Conservation (phyloP, 2,329 filamentous ascomycete species). For the Mariannaea sp. region DNA sequence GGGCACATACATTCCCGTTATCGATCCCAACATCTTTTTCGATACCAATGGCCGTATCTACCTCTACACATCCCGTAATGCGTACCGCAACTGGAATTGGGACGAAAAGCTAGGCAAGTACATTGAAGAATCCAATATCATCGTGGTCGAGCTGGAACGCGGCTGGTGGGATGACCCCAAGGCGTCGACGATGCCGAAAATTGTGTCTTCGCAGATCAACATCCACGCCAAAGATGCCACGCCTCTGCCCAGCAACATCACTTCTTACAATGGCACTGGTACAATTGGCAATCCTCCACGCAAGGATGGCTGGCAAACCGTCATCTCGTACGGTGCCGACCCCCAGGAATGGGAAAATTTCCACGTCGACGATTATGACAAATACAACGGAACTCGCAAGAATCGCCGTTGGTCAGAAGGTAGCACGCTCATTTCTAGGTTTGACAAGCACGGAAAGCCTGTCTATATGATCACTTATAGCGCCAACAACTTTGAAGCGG, state of each 20-base stretch:
- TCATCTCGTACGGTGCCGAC: constrained; percentile 44
- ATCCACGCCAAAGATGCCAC: constrained; percentile 37
- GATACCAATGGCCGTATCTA: constrained; percentile 46
- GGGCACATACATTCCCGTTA: constrained; percentile 45
- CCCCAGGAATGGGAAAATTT: constrained; percentile 45
- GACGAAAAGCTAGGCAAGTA: constrained; percentile 41
- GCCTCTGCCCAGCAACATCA: constrained; percentile 37
- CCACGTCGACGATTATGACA: constrained; percentile 42
- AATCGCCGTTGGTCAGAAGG: constrained; percentile 46
- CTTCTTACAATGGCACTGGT: constrained; percentile 43
- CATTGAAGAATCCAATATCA: constrained; percentile 46
- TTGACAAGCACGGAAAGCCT: constrained; percentile 29
- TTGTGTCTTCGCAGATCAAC: constrained; percentile 38
- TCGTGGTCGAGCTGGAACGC: constrained; percentile 43
- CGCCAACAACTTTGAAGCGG: constrained; percentile 44
- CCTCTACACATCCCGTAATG: constrained; percentile 43
- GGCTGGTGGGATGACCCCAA: constrained; percentile 44
- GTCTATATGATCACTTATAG: constrained; percentile 37
- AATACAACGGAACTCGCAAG: constrained; percentile 43
- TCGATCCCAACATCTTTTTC: constrained; percentile 56
- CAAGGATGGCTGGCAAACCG: constrained; percentile 45
- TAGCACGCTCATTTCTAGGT: constrained; percentile 39
- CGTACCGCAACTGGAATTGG: constrained; percentile 47
- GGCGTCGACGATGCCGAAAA: constrained; percentile 43
- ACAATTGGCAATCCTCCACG: constrained; percentile 41